Evolutionary conservation across 345 rosid genomes (phyloP).

Genomic region (Eucalyptus regnans): DNA sequence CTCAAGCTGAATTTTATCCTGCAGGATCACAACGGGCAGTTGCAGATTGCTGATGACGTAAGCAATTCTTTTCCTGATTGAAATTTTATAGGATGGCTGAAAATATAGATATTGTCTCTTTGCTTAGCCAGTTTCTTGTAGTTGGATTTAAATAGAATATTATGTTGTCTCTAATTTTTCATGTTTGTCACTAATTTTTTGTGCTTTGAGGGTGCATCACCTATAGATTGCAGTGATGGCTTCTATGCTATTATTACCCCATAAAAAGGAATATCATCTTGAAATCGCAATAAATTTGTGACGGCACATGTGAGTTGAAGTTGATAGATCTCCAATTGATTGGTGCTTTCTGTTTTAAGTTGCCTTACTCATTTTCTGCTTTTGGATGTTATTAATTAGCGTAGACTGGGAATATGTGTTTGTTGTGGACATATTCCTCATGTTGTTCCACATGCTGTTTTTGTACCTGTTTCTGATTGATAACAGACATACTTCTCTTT

Average conservation of each 20-base stretch:
- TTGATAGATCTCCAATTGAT: background rate
- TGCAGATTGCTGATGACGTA: constrained; percentile 94
- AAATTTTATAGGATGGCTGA: background rate
- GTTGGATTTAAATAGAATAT: background rate
- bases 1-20: background rate
- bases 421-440: background rate
- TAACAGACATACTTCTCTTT: background rate
- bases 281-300: background rate
- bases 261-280: background rate
- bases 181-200: background rate
- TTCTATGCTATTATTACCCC: background rate
- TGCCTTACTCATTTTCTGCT: background rate
- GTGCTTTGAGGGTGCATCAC: background rate
- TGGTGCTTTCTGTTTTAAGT: background rate
- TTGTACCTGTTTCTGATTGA: background rate
- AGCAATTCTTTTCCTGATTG: constrained; percentile 6
- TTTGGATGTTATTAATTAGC: background rate
- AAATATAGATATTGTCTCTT: background rate
- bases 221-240: background rate
- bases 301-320: background rate
- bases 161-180: background rate
- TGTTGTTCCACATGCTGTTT: background rate
- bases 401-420: background rate
- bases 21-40: constrained; percentile 67
- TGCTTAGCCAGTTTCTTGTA: background rate